Conservation (phyloP, 305 asterid species). For the Euphrasia arctica region DNA sequence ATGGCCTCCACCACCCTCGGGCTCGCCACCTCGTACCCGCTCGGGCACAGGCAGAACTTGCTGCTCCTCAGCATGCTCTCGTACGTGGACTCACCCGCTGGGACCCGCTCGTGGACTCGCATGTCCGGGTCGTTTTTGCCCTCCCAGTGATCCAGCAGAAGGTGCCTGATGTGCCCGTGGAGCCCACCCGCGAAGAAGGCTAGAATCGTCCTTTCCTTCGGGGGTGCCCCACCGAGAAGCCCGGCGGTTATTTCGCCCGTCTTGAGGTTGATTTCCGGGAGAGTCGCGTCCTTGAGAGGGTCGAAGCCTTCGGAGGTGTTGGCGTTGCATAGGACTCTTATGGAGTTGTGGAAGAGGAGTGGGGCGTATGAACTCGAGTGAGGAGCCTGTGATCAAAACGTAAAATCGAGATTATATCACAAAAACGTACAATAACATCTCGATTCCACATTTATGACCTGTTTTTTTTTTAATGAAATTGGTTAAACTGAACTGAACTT, state of each 20-base stretch:
- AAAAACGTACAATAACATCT: too few relatives aligned
- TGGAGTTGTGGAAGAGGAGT: conserved; percentile 57
- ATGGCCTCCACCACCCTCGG: conserved; percentile 51
- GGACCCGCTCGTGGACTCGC: conserved; percentile 44
- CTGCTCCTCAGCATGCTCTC: conserved; percentile 41
- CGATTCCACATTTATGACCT: too few relatives aligned
- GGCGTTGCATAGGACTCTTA: conserved; percentile 81
- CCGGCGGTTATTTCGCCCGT: conserved; percentile 64
- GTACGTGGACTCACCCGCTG: conserved; percentile 31
- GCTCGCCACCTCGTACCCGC: conserved; percentile 53
- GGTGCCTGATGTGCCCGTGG: conserved; percentile 69
- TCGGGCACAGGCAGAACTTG: conserved; percentile 47
- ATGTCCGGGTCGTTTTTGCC: conserved; percentile 49
- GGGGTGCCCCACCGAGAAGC: conserved; percentile 66
- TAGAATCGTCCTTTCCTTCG: conserved; percentile 47
- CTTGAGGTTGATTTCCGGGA: conserved; percentile 76
- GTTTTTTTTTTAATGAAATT: too few relatives aligned
- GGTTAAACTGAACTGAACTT: too few relatives aligned
- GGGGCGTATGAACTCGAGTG: conserved; percentile 54
- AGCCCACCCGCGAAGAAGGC: conserved; percentile 79
- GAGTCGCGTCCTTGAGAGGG: conserved; percentile 61
- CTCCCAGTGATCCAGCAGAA: conserved; percentile 58
- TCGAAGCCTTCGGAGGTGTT: conserved; percentile 81
- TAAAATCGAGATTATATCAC: not conserved
- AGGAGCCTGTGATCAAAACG: conserved; percentile 58